A percentile compares a stretch with the other conserved stretches of the same genome.
Evolutionary conservation across 2,329 filamentous ascomycete genomes (phyloP).

Genomic region (Cucurbitaria berberidis): DNA sequence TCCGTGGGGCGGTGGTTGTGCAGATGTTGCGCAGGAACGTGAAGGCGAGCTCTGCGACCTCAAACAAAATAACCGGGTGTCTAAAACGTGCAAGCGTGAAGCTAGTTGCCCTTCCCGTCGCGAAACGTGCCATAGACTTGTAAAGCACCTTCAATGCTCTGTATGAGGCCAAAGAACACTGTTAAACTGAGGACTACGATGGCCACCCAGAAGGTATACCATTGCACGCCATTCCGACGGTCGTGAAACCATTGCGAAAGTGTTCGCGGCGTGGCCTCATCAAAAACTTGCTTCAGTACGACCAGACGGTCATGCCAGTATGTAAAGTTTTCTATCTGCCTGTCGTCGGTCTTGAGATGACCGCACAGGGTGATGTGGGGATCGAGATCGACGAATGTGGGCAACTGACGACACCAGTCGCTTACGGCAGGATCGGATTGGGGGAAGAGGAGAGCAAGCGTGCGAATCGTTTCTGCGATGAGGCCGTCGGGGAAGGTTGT

Average conservation of each 20-base stretch:
- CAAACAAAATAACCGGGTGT: not conserved
- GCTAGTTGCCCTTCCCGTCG: not conserved
- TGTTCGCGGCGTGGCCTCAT: conserved; percentile 42
- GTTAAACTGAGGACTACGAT: conserved; percentile 48
- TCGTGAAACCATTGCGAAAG: conserved; percentile 54
- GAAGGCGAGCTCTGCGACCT: not conserved
- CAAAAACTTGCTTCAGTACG: conserved; percentile 53
- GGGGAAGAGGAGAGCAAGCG: conserved; percentile 49
- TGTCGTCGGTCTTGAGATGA: conserved; percentile 40
- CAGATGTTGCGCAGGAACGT: not conserved
- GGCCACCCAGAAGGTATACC: conserved; percentile 57
- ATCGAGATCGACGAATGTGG: conserved; percentile 30
- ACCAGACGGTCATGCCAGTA: conserved; percentile 20
- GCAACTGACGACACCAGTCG: conserved; percentile 26
- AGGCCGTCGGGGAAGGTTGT: conserved; percentile 39
- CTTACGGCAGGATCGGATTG: conserved; percentile 25
- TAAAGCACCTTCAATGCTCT: conserved; percentile 50
- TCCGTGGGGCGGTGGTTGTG: too few relatives aligned
- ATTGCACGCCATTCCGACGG: conserved; percentile 50
- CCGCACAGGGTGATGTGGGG: conserved; percentile 31
- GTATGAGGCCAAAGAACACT: conserved; percentile 52
- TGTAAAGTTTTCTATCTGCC: conserved; percentile 41
- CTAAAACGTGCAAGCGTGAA: not conserved
- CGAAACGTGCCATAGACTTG: conserved; percentile 19
- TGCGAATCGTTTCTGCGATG: conserved; percentile 47